Evolutionary conservation across 2,329 filamentous ascomycete species (phyloP), one percentile per base, ranked within the genome.

Genomic region (Alternaria metachromatica): DNA sequence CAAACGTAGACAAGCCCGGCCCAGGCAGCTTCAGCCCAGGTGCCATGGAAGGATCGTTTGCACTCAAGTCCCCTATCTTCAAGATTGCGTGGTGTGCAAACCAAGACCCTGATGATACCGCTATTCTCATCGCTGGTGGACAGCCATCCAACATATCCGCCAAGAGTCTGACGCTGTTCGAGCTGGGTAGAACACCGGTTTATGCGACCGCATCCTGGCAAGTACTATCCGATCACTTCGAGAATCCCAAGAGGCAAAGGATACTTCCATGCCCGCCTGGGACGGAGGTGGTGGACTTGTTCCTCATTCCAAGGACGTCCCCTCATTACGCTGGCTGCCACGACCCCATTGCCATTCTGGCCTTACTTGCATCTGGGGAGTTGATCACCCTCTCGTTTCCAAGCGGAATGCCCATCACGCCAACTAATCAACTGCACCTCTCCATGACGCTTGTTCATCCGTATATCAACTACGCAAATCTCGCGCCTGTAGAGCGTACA

Each of bases 181-280:
- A 99, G 70, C 84, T 99, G 61, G 96, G 96, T 3, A 82, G 89
- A 51, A 97, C 95, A 7, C 96, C 96, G 1, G 90, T 93, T 54
- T 98, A 97, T 81, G 89, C 93, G 37, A 98, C 96, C 5, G 95
- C 94, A 10, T 90, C 92, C 5, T 98, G 94, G 93, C 92, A 96
- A 75, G 81, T 91, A 0, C 86, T 99, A 1, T 85, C 89, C 0
- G 88, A 89, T 45, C 93, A 97, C 79, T 92, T 97, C 72, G 88
- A 90, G 65, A 90, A 88, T n/a, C 87, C 88, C 6, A 96, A 93
- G 76, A 85, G 88, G 18, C 88, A 91, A 63, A 86, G 88, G 49
- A 86, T 91, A 11, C 83, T 99, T 5, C 87, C 90, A 9, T 92
- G 92, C 0, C 96, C 96, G 0, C 86, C 88, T 0, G 92, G 92